Evolutionary conservation across 116 monocot genomes (phyloP).

Genomic region (Cymodocea nodosa): DNA sequence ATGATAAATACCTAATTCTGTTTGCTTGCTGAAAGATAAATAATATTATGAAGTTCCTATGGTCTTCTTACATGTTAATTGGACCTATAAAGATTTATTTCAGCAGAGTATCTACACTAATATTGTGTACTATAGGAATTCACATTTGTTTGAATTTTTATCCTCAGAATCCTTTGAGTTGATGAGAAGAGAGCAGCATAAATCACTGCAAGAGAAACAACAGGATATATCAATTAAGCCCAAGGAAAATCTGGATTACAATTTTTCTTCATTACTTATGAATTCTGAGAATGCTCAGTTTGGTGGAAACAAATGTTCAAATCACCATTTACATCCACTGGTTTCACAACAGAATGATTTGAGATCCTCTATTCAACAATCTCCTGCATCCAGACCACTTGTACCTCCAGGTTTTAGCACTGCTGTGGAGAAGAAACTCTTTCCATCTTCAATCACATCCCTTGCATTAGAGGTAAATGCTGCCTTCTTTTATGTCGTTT

Average conservation of each 20-base stretch:
- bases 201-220: constrained; percentile 42
- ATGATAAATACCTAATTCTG: too few species aligned
- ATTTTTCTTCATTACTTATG: constrained; percentile 30
- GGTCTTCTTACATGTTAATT: too few species aligned
- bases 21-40: too few species aligned
- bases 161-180: constrained; percentile 61
- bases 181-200: constrained; percentile 74
- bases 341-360: constrained; percentile 16
- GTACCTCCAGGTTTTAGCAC: constrained; percentile 82
- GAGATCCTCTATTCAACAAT: constrained; percentile 26
- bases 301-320: constrained; percentile 4
- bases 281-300: constrained; percentile 21
- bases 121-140: not conserved
- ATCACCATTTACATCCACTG: constrained; percentile 11
- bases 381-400: constrained; percentile 46
- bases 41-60: too few species aligned
- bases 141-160: not conserved
- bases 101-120: not conserved
- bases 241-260: constrained; percentile 24
- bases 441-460: constrained; percentile 16
- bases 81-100: too few species aligned
- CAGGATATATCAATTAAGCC: constrained; percentile 23
- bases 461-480: constrained; percentile 7
- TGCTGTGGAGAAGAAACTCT: constrained; percentile 41
- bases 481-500: not conserved